Percentiles rank a stretch among this genome's conserved stretches.
phyloP scores from a whole-genome alignment of 371 early-diverging fungal species.

The Blakeslea trispora region DNA sequence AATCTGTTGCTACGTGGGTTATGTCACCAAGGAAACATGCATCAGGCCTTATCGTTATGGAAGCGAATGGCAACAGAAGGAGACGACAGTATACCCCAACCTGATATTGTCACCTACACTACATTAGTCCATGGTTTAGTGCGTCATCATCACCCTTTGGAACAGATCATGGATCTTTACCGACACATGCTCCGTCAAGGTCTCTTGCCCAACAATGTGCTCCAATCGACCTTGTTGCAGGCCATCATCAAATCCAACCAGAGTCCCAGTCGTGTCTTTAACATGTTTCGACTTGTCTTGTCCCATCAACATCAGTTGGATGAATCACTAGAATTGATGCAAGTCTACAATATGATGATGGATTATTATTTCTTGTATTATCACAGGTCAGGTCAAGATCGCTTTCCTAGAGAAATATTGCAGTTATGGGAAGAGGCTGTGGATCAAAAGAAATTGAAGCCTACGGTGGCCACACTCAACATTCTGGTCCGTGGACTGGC shows the following conservation, averaged over 20 bases:
- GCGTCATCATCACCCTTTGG: constrained; percentile 6
- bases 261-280: constrained; percentile 1
- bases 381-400: constrained; percentile 18
- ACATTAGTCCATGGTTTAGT: constrained; percentile 43
- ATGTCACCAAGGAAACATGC: constrained; percentile 26
- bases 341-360: constrained; percentile 48
- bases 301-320: constrained; percentile 10
- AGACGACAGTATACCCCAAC: constrained; percentile 31
- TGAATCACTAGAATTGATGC: constrained; percentile 13
- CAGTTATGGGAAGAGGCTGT: constrained; percentile 29
- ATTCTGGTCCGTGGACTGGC: constrained; percentile 46
- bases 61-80: constrained; percentile 29
- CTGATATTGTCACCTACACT: constrained; percentile 46
- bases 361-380: constrained; percentile 42
- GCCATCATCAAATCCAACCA: constrained; percentile 24
- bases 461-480: constrained; percentile 37
- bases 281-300: constrained; percentile 27
- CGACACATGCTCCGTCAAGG: constrained; percentile 22
- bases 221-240: constrained; percentile 38
- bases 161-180: constrained; percentile 25
- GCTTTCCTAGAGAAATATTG: constrained; percentile 22
- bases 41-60: constrained; percentile 31
- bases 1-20: constrained; percentile 36
- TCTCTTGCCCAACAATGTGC: constrained; percentile 20
- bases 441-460: constrained; percentile 19